Base-by-base conservation (phyloP, 2,329 filamentous ascomycete species). In the Sarocladium oryzae region DNA sequence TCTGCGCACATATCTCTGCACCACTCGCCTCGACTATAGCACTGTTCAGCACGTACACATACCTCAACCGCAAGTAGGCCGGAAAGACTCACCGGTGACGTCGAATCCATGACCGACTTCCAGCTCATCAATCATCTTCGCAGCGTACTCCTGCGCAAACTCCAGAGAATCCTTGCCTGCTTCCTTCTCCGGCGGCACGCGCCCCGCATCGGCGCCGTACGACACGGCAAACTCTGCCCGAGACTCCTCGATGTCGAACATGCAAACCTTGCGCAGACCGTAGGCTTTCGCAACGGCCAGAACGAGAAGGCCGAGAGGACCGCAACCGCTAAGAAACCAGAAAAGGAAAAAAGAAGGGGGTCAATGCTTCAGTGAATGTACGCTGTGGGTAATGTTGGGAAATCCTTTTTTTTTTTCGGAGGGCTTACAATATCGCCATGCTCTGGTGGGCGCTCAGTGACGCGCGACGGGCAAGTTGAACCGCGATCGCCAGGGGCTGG, bases 401-500 rank as follows among this genome's bases (percentile, higher is more conserved):
- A 13, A 7, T 30, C 28, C 13, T 30, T 30, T 7, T 30, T 7
- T 10, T 4, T 40, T 8, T 9, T 20, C 20, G 18, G 11, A 20
- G 3, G 7, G 51, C 61, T 55, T 49, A 63, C 61, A 63, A 63
- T 16, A 63, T 59, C 0, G 59, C 61, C 51, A 63, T 38, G 7
- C 56, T 61, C 38, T 63, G 55, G 41, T 57, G 49, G 2, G 56
- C 46, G 8, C 53, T 55, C 10, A 62, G 51, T 4, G 51, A 50
- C 2, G 76, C 79, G 60, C 79, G 76, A 48, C 74, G 70, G 21
- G 75, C 75, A 40, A 82, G 76, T 60, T 84, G 81, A n/a, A 84
- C 79, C 0, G 78, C 81, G 41, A 84, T 79, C 16, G 76, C 73
- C 30, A 84, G 71, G 2, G 81, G 81, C 67, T 87, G 84, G 58